Evolutionary conservation across 305 asterid genomes (phyloP).

Genomic region (Petunia hybrid): DNA sequence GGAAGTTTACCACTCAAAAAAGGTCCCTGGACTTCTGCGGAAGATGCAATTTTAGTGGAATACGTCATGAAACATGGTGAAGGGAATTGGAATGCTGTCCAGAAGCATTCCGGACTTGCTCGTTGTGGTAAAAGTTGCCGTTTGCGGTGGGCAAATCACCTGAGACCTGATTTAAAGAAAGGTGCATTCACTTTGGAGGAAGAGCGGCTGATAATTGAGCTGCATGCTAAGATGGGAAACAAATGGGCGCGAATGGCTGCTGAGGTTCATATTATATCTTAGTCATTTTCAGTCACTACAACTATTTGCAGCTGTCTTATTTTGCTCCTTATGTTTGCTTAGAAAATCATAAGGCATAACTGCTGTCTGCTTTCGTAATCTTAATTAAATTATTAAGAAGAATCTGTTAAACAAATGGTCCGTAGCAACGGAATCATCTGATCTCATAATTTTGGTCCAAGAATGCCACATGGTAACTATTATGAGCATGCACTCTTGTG

Average conservation of each 20-base stretch:
- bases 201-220: slow-evolving; percentile 67
- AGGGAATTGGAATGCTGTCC: slow-evolving; percentile 93
- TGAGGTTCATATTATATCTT: slow-evolving; percentile 54
- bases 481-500: no score
- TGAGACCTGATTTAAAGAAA: slow-evolving; percentile 75
- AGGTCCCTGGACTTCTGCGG: slow-evolving; percentile 82
- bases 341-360: neutral
- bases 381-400: neutral
- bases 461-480: no score
- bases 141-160: slow-evolving; percentile 87
- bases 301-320: neutral
- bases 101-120: slow-evolving; percentile 72
- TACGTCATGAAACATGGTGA: slow-evolving; percentile 75
- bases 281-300: neutral
- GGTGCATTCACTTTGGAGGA: slow-evolving; percentile 71
- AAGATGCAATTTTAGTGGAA: slow-evolving; percentile 67
- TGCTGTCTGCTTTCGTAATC: neutral
- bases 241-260: slow-evolving; percentile 92
- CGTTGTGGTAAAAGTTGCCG: slow-evolving; percentile 95
- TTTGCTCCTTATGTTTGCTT: neutral
- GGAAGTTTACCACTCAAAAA: slow-evolving; percentile 59
- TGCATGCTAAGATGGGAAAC: slow-evolving; percentile 80
- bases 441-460: no score
- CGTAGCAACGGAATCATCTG: no score
- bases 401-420: neutral